Base-by-base conservation (phyloP, 2,329 filamentous ascomycete genomes). In the Triangularia setosa region DNA sequence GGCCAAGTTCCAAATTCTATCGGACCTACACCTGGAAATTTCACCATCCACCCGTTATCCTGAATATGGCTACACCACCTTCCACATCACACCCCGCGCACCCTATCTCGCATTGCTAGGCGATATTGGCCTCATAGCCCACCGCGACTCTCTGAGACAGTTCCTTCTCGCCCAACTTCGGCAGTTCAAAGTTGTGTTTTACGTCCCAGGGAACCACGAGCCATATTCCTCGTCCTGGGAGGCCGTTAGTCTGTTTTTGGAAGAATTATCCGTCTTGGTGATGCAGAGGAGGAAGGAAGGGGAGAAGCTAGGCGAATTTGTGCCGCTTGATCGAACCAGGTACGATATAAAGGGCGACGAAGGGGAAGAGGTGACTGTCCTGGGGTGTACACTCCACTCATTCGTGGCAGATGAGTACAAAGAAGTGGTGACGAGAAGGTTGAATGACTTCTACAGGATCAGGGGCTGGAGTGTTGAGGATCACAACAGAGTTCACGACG, bases 201-300 rank as follows among this genome's bases (percentile, higher is more conserved):
- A 85, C 28, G 75, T 87, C 0, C 72, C 80, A 0, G 84, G 85
- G 0, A 87, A 87, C 68, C 84, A 87, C 69, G 85, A 88, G 69
- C 76, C 83, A 0, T 86, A 82, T 67, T 69, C 73, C 55, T 78
- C 77, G 4, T 74, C 14, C 44, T 82, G 79, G 79, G 28, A 55
- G 1, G 65, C 68, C 1, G 72, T 82, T 14, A 66, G 65, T 25
- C 62, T 24, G 0, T 79, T 80, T 40, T 74, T 79, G 33, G n/a
- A 72, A 1, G 57, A 72, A 0, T 65, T 73, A 2, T 23, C 24
- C 6, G 40, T 28, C 9, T 30, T 60, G 11, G 40, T 44, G 14
- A 3, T 2, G 14, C 35, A 44, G 18, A 60, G 11, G 25, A 40
- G 25, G 18, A 48, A 58, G 5, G 40, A 64, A 4, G 71, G 76